Percentiles rank a stretch among this genome's conserved stretches.
These are phyloP conservation scores for Rhizophora apiculata DNA, from an alignment of 345 rosid genomes.

Conservation along the genomic window DNA sequence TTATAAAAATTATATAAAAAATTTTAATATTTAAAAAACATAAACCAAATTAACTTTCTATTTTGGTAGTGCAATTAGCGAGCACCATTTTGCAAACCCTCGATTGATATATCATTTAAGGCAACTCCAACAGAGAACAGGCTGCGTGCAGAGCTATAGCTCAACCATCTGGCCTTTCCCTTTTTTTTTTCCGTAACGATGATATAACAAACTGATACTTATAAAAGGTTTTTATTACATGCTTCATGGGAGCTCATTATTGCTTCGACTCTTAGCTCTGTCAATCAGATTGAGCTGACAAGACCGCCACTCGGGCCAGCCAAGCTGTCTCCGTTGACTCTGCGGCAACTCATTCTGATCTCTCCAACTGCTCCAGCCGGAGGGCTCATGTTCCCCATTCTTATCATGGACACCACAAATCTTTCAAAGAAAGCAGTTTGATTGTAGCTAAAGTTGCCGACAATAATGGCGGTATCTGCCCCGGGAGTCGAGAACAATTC, in stretches of 20 bases:
- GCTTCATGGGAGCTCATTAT: neutral
- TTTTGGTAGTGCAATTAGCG: too few relatives aligned
- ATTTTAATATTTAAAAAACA: too few relatives aligned
- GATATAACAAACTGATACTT: neutral
- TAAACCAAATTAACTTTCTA: too few relatives aligned
- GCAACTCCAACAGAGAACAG: too few relatives aligned
- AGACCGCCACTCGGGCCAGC: neutral
- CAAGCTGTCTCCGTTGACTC: slow-evolving; percentile 24
- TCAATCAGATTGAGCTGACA: slow-evolving; percentile 15
- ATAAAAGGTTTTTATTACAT: neutral
- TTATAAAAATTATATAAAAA: too few relatives aligned
- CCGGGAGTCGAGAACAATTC: slow-evolving; percentile 48
- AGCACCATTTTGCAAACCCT: too few relatives aligned
- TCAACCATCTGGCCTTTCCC: too few relatives aligned
- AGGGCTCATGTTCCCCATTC: slow-evolving; percentile 56
- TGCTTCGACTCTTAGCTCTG: neutral
- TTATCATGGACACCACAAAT: slow-evolving; percentile 54
- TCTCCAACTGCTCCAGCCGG: slow-evolving; percentile 55
- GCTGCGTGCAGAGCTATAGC: too few relatives aligned
- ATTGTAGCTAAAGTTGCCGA: slow-evolving; percentile 35
- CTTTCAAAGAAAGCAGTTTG: slow-evolving; percentile 51
- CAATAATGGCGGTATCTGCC: slow-evolving; percentile 39
- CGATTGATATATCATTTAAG: too few relatives aligned
- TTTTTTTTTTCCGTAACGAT: too few relatives aligned
- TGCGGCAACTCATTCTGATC: slow-evolving; percentile 52